Conservation (phyloP, 1,139 yeast species). For the Yamadazyma triangularis region DNA sequence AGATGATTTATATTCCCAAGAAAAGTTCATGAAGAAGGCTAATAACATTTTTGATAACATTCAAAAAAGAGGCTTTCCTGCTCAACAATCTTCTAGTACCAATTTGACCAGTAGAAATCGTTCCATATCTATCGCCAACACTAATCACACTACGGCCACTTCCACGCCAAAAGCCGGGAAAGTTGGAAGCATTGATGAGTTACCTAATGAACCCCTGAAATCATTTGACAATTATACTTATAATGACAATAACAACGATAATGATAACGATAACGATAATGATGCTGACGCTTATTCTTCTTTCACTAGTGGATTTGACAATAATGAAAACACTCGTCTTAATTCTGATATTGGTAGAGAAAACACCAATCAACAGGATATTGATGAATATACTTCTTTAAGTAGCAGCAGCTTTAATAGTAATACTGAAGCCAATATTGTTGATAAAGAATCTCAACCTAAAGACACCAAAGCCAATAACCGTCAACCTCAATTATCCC, state of each 20-base stretch:
- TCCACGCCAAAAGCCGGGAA: conserved; percentile 34
- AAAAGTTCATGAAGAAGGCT: conserved; percentile 36
- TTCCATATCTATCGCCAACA: background rate
- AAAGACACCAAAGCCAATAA: conserved; percentile 1
- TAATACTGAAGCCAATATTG: conserved; percentile 1
- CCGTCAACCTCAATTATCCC: conserved; percentile 1
- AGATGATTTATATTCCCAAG: conserved; percentile 24
- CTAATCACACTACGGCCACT: conserved; percentile 26
- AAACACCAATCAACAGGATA: conserved; percentile 7
- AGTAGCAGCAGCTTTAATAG: conserved; percentile 1
- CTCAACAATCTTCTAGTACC: background rate
- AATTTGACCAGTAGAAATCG: background rate
- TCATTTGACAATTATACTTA: no score
- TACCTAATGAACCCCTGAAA: no score
- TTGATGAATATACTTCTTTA: conserved; percentile 26
- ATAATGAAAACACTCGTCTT: conserved; percentile 16
- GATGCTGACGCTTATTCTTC: conserved; percentile 26
- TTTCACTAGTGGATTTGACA: conserved; percentile 30
- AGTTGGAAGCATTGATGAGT: conserved; percentile 11
- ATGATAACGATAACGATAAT: conserved; percentile 4
- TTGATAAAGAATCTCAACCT: background rate
- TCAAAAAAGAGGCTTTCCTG: conserved; percentile 23
- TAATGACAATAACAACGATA: conserved; percentile 4
- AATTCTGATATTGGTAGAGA: conserved; percentile 12
- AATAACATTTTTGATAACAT: conserved; percentile 36